phyloP scores from a whole-genome alignment of 768 basidiomycete genomes.

The Leucocoprinus birnbaumii region DNA sequence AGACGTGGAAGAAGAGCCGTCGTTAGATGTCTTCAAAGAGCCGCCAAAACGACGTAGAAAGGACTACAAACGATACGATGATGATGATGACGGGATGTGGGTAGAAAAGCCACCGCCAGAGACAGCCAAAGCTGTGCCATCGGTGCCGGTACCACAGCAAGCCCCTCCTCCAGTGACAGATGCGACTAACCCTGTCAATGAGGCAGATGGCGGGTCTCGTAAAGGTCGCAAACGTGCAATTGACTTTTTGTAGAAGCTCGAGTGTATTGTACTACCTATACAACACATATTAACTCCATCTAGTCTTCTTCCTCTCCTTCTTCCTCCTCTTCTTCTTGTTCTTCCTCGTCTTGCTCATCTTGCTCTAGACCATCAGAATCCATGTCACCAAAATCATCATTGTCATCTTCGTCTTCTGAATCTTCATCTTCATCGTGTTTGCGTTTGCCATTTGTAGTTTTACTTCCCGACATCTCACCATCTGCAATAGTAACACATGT shows the following conservation, averaged over 20 bases:
- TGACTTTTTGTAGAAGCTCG: slow-evolving; percentile 60
- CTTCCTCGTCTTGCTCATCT: slow-evolving; percentile 25
- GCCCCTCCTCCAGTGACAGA: not conserved
- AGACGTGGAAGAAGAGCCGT: slow-evolving; percentile 39
- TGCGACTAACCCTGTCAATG: slow-evolving; percentile 17
- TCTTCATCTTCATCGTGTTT: slow-evolving; percentile 21
- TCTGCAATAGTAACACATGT: slow-evolving; percentile 56
- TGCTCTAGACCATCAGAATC: slow-evolving; percentile 16
- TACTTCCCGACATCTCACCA: slow-evolving; percentile 19
- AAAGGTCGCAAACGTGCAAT: slow-evolving; percentile 68
- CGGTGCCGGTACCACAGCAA: not conserved
- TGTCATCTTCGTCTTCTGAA: slow-evolving; percentile 19
- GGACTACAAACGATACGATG: slow-evolving; percentile 31
- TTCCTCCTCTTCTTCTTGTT: slow-evolving; percentile 23
- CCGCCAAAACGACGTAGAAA: slow-evolving; percentile 41
- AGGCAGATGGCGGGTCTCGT: slow-evolving; percentile 12
- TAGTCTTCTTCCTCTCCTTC: slow-evolving; percentile 28
- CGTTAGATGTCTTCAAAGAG: slow-evolving; percentile 29
- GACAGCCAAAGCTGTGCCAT: slow-evolving; percentile 35
- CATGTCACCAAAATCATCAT: slow-evolving; percentile 19
- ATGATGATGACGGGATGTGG: slow-evolving; percentile 58
- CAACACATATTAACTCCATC: slow-evolving; percentile 17
- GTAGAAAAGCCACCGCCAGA: slow-evolving; percentile 52
- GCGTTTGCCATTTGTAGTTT: slow-evolving; percentile 20
- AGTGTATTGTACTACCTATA: not conserved